A percentile compares a stretch with the other conserved stretches of the same genome.
These are phyloP conservation scores for Cicer cuneatum DNA, from an alignment of 306 rosid genomes.

Conservation along the genomic window DNA sequence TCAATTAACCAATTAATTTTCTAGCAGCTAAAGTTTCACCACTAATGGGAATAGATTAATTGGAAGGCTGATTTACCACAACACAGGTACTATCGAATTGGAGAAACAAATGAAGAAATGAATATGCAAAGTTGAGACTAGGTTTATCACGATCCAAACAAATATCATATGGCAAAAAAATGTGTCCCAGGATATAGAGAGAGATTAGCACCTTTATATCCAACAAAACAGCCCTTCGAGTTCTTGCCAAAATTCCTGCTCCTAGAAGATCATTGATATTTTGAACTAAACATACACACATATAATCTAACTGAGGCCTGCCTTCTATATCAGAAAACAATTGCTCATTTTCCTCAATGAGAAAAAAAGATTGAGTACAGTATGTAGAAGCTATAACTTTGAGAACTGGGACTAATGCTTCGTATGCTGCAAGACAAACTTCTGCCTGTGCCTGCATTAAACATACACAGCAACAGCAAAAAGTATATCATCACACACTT, in stretches of 20 bases:
- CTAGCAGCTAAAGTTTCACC: conserved; percentile 30
- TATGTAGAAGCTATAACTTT: conserved; percentile 60
- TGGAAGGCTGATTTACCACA: conserved; percentile 17
- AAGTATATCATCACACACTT: conserved; percentile 39
- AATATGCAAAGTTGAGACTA: conserved; percentile 13
- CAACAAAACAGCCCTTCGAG: conserved; percentile 86
- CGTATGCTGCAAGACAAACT: conserved; percentile 84
- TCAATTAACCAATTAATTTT: conserved; percentile 12
- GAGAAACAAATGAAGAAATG: conserved; percentile 14
- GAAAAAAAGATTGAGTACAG: conserved; percentile 54
- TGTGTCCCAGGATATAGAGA: conserved; percentile 5
- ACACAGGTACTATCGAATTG: conserved; percentile 32
- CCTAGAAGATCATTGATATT: conserved; percentile 69
- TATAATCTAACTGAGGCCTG: conserved; percentile 63
- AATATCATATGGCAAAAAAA: conserved; percentile 29
- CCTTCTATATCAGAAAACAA: conserved; percentile 49
- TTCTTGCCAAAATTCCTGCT: conserved; percentile 74
- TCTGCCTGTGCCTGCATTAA: conserved; percentile 74
- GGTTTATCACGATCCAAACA: conserved; percentile 16
- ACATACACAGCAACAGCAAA: conserved; percentile 43
- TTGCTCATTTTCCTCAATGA: conserved; percentile 49
- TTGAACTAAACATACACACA: conserved; percentile 65
- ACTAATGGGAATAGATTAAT: conserved; percentile 10
- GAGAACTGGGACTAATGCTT: conserved; percentile 73
- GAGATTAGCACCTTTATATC: conserved; percentile 73